Base-by-base conservation (phyloP, 768 basidiomycete species). In the Tylopilus rubrobrunneus region DNA sequence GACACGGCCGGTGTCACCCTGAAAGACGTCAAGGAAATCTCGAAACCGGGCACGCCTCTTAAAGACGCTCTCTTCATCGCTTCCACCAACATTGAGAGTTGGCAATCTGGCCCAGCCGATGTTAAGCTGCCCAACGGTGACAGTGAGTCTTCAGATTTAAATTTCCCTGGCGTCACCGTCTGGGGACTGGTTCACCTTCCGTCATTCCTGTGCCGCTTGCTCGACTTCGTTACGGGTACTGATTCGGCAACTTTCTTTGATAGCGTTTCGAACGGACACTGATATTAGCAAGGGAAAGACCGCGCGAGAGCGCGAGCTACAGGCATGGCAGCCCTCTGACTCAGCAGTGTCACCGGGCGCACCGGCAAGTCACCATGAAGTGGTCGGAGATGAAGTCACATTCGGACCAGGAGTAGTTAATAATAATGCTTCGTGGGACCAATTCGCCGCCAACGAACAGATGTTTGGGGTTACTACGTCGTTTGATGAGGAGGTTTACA, bases 401-500 rank as follows among this genome's bases (percentile, higher is more conserved):
- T 92, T 91, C 60, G 87, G 84, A 5, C 64, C 78, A 15, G 78
- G 78, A 11, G 70, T 78, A 15, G 68, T 61, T 25, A 3, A 25
- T n/a, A 62, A 62, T 42, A 74, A 72, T 53, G 66, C 71, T 28
- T 64, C 76, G 2, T 94, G 95, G 92, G 94, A 99, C 70, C 93
- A 97, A 70, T 99, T 96, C 62, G 86, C 85, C 19, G 91, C 77
- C 40, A 99, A 98, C 71, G 96, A 98, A 72, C 79, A 88, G 62
- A 77, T 92, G 51, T 98, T 97, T 66, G 97, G 97, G 23, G 85
- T 96, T 57, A 92, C 78, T 63, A 92, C 93, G 9, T 83, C 82
- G 61, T 99, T 92, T 71, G 87, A 96, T 64, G 97, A 99, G 74
- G 90, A 96, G 53, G 67, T 85, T 33, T 99, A 99, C 70, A 98